Evolutionary conservation across 768 basidiomycete species (phyloP), one percentile per base, ranked within the genome.

Genomic region (Agrocybe praecox): DNA sequence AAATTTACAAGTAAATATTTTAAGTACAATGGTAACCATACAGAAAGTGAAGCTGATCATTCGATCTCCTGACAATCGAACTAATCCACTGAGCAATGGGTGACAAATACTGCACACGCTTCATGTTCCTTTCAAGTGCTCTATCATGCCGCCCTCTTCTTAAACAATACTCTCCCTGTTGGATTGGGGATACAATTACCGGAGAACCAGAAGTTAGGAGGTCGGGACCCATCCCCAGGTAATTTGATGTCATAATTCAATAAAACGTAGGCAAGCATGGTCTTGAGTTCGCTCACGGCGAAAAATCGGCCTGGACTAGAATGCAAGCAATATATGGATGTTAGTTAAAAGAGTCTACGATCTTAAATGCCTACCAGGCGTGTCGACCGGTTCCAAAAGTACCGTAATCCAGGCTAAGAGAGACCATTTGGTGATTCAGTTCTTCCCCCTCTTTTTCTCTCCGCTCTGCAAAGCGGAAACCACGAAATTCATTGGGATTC

Each of bases 401-500:
- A 22, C 80, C 46, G 54, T 66, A 80, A 6, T 71, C 67, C 9
- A 61, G 52, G 60, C 65, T 29, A 40, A 66, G 55, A 14, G 62
- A 54, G 29, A 60, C 59, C 54, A 60, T 58, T 48, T 60, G 59
- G 46, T 63, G 62, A 40, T 60, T 60, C n/a, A 44, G 46, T 36
- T 55, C 36, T 19, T 77, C 76, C 1, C 68, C 72, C 1, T 72
- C 69, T 6, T 59, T 62, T 17, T 76, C 68, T 26, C 71, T 65
- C 65, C 74, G 67, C 11, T 77, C 67, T 0, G 70, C 64, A 62
- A 82, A 85, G 6, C 83, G 76, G 67, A 82, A 82, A 0, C 75
- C 77, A 40, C 79, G 69, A 53, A 86, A 79, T 1, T 67, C 65
- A 24, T 68, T 62, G 0, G 84, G 67, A 49, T 80, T 70, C n/a